These are phyloP conservation scores for Entoloma clypeatum DNA, from an alignment of 1,284 basidiomycete genomes.

Conservation along the genomic window DNA sequence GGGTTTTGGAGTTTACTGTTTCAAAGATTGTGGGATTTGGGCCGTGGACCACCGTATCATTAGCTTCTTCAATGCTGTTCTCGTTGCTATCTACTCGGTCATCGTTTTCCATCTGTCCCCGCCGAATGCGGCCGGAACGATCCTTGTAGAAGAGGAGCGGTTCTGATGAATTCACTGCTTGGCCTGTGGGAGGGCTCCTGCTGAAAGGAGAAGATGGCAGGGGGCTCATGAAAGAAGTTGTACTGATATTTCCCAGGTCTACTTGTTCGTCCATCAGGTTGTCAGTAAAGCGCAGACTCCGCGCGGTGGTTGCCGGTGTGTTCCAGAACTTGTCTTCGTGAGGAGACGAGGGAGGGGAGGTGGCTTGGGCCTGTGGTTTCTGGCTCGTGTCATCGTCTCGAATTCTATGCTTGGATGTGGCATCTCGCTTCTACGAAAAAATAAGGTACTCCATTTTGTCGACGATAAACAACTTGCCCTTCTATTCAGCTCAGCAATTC, in stretches of 20 bases:
- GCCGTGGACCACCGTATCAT: too few species aligned
- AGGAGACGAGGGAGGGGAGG: constrained; percentile 22
- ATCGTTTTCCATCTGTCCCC: background rate
- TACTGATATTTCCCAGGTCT: constrained; percentile 51
- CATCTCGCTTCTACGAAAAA: constrained; percentile 20
- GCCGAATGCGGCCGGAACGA: background rate
- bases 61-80: too few species aligned
- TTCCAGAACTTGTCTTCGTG: constrained; percentile 58
- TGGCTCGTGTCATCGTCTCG: background rate
- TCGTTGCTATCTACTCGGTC: background rate
- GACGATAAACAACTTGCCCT: constrained; percentile 31
- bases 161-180: background rate
- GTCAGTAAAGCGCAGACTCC: constrained; percentile 57
- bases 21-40: too few species aligned
- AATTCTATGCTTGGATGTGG: constrained; percentile 2
- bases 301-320: constrained; percentile 51
- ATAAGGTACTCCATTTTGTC: constrained; percentile 2
- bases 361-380: constrained; percentile 7
- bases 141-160: background rate
- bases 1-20: constrained; percentile 2
- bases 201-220: constrained; percentile 17
- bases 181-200: constrained; percentile 1
- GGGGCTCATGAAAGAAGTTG: constrained; percentile 50
- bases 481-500: constrained; percentile 50
- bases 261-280: constrained; percentile 61